Percentiles rank a stretch among this genome's conserved stretches.
phyloP scores from a whole-genome alignment of 352 stramenopile species.

The Aphanomyces astaci region DNA sequence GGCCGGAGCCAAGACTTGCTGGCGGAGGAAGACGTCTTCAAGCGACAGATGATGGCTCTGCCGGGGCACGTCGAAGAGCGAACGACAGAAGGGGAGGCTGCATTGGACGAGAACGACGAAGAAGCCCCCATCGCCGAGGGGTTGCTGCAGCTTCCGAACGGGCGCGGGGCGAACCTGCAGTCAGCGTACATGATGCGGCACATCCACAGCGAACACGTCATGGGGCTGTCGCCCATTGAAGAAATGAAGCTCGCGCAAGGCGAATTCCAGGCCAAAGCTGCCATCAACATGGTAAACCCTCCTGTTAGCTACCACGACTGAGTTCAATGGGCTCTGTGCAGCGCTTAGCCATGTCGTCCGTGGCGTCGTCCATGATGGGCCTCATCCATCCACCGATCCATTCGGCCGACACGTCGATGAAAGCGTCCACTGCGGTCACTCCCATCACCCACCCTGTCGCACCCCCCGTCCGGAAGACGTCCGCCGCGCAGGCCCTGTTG shows the following conservation, averaged over 20 bases:
- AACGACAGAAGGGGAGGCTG: background rate
- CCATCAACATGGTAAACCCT: constrained; percentile 20
- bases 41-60: background rate
- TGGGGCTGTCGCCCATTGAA: constrained; percentile 67
- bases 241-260: constrained; percentile 77
- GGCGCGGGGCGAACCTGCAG: background rate
- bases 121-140: background rate
- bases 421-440: no score
- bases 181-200: constrained; percentile 74
- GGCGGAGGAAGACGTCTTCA: background rate
- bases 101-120: background rate
- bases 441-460: no score
- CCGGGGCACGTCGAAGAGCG: background rate
- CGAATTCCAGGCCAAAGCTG: constrained; percentile 64
- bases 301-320: background rate
- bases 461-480: background rate
- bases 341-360: no score
- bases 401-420: no score
- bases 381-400: background rate
- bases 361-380: background rate
- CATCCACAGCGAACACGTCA: constrained; percentile 53
- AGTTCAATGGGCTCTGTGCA: background rate
- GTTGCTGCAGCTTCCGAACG: background rate
- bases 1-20: background rate
- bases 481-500: background rate